Conservation (phyloP, 148 eudicot species). For the Camellia japonica region DNA sequence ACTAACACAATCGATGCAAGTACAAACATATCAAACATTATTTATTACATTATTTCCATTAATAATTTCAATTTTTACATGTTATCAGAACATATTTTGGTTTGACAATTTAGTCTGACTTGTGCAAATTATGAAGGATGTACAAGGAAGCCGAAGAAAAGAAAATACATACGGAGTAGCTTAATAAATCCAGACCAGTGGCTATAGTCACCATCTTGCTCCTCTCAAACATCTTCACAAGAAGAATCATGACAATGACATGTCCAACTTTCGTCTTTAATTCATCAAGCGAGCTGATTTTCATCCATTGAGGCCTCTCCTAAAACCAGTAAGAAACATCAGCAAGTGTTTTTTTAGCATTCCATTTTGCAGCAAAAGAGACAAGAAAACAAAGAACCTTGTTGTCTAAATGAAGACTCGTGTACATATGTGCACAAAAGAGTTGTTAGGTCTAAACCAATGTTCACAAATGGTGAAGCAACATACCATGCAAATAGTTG, state of each 20-base stretch:
- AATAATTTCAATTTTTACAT: neutral
- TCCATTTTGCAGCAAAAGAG: neutral
- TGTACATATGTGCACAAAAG: too few relatives aligned
- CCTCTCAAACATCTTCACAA: slow-evolving; percentile 96
- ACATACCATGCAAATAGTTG: neutral
- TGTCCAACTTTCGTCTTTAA: slow-evolving; percentile 96
- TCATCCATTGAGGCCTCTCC: slow-evolving; percentile 99
- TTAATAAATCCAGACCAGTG: slow-evolving; percentile 79
- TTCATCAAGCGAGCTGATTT: slow-evolving; percentile 86
- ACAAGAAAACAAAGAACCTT: neutral
- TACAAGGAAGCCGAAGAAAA: slow-evolving; percentile 90
- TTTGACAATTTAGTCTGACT: slow-evolving; percentile 24
- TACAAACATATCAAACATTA: too few relatives aligned
- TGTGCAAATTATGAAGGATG: slow-evolving; percentile 83
- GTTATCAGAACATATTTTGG: neutral
- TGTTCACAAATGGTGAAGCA: neutral
- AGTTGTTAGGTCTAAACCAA: neutral
- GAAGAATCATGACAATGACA: slow-evolving; percentile 90
- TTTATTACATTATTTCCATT: too few relatives aligned
- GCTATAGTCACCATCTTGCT: slow-evolving; percentile 96
- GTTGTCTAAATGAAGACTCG: neutral
- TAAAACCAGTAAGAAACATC: slow-evolving; percentile 20
- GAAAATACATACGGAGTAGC: slow-evolving; percentile 85
- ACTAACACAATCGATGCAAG: too few relatives aligned
- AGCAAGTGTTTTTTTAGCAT: neutral